Conservation (phyloP, 208 protist genomes). For the Plasmodiophora brassicae region DNA sequence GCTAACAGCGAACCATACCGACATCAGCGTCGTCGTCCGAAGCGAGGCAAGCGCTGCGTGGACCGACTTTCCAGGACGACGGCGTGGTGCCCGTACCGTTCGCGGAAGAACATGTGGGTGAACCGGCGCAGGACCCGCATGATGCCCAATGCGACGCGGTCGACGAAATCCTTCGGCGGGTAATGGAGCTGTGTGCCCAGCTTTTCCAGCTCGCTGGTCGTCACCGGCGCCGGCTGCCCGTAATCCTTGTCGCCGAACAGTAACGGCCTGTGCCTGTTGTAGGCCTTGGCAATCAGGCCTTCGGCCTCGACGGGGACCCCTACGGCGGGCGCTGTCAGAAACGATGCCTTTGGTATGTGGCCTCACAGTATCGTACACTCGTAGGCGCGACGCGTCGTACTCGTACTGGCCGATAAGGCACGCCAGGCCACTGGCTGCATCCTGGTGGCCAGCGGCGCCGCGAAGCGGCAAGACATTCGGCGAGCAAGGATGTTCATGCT, state of each 20-base stretch:
- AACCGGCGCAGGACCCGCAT: neutral
- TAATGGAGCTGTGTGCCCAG: neutral
- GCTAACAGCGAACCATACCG: no score
- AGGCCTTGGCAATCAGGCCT: neutral
- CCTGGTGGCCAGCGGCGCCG: no score
- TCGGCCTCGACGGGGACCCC: neutral
- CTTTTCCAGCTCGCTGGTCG: neutral
- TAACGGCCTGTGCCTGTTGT: conserved; percentile 7
- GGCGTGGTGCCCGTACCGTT: conserved; percentile 13
- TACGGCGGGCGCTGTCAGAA: no score
- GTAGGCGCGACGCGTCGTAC: no score
- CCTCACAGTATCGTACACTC: no score
- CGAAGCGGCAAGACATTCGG: no score
- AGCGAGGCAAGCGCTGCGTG: no score
- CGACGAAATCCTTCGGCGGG: neutral
- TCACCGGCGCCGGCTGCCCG: neutral
- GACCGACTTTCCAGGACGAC: neutral
- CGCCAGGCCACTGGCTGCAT: no score
- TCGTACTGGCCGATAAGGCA: no score
- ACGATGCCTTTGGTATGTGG: no score
- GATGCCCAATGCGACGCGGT: neutral
- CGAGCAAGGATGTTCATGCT: no score
- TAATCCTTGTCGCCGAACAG: neutral
- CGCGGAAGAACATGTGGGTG: conserved; percentile 34
- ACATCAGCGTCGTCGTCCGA: no score